A percentile compares a stretch with the other conserved stretches of the same genome.
Conservation (phyloP, 441 rosid species). For the Adansonia madagascariensis region DNA sequence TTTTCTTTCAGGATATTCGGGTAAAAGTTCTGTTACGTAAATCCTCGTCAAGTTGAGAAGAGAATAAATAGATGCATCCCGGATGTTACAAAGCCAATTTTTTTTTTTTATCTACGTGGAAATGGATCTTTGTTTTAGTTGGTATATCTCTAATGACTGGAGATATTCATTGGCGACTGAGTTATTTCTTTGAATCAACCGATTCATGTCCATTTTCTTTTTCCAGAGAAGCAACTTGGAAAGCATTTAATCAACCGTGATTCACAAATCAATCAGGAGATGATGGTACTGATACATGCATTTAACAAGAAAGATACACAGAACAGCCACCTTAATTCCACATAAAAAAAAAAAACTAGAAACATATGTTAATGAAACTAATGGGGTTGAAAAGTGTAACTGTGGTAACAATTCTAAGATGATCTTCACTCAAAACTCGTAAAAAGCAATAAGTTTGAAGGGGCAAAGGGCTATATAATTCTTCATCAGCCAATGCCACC, state of each 20-base stretch:
- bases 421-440: neutral
- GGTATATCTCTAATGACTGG: neutral
- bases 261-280: neutral
- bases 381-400: neutral
- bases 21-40: neutral
- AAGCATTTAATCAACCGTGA: neutral
- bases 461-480: neutral
- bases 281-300: neutral
- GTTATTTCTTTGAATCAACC: neutral
- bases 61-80: neutral
- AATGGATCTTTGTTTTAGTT: neutral
- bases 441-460: neutral
- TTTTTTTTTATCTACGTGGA: neutral
- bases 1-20: neutral
- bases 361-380: neutral
- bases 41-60: neutral
- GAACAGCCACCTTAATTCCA: neutral
- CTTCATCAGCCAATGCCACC: neutral
- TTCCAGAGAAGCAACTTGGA: neutral
- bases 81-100: too few species aligned
- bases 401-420: neutral
- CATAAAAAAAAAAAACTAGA: neutral
- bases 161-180: neutral
- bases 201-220: too few species aligned
- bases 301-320: neutral